phyloP scores from a whole-genome alignment of 352 stramenopile species.

The Pythium aristosporum region DNA sequence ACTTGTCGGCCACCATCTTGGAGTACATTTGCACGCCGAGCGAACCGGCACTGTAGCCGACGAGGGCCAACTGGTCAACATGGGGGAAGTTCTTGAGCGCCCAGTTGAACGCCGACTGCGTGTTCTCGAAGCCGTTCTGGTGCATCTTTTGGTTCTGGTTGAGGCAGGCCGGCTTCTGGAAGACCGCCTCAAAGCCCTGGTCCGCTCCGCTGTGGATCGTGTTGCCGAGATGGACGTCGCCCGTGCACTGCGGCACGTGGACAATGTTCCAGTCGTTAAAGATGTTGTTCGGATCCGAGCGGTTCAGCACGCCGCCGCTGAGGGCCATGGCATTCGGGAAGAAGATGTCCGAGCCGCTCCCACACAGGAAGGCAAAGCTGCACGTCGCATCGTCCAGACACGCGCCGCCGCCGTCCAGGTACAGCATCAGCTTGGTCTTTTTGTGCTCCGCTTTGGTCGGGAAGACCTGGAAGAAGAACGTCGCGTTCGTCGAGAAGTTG shows the following conservation, averaged over 20 bases:
- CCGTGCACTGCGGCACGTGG: constrained; percentile 71
- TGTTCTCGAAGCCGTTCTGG: constrained; percentile 63
- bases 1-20: constrained; percentile 32
- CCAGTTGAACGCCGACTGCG: constrained; percentile 62
- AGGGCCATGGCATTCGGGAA: constrained; percentile 41
- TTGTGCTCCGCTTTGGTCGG: constrained; percentile 38
- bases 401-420: constrained; percentile 66
- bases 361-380: constrained; percentile 65
- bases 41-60: constrained; percentile 53
- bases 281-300: constrained; percentile 51
- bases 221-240: constrained; percentile 63
- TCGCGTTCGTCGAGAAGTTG: constrained; percentile 40
- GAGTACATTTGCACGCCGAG: constrained; percentile 46
- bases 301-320: constrained; percentile 61
- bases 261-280: constrained; percentile 80
- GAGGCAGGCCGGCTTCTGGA: constrained; percentile 36
- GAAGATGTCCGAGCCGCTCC: constrained; percentile 35
- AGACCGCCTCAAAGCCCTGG: constrained; percentile 35
- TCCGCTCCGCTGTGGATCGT: constrained; percentile 26
- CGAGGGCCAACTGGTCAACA: constrained; percentile 56
- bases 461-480: constrained; percentile 75
- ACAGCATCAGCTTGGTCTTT: constrained; percentile 71
- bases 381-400: constrained; percentile 71
- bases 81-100: constrained; percentile 56
- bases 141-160: constrained; percentile 55